Conservation (phyloP, 768 basidiomycete genomes). For the Collybia mongolica region DNA sequence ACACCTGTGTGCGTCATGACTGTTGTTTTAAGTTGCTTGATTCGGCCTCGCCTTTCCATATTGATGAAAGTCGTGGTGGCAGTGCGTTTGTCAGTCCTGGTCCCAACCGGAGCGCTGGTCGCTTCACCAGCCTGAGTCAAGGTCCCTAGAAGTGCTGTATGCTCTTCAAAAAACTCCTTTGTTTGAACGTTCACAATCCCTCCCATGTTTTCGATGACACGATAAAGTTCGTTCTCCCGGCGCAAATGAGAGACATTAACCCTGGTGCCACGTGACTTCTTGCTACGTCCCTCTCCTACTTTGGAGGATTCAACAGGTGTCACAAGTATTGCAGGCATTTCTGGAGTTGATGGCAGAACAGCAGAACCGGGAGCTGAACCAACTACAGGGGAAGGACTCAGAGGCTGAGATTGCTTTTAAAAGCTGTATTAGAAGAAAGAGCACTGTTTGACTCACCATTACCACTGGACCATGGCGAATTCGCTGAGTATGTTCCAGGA, state of each 20-base stretch:
- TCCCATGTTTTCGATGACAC: constrained; percentile 60
- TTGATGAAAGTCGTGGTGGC: constrained; percentile 55
- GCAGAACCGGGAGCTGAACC: too few species aligned
- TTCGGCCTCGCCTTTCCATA: constrained; percentile 62
- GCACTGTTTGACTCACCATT: not conserved
- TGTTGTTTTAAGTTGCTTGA: constrained; percentile 71
- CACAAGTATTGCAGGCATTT: too few species aligned
- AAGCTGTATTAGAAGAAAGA: not conserved
- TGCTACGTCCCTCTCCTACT: not conserved
- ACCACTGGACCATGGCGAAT: not conserved
- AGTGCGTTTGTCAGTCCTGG: constrained; percentile 74
- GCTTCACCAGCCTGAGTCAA: constrained; percentile 61
- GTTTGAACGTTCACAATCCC: constrained; percentile 67
- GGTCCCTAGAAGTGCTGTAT: constrained; percentile 58
- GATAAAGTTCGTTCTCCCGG: constrained; percentile 77
- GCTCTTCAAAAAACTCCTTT: constrained; percentile 70
- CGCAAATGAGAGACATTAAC: constrained; percentile 77
- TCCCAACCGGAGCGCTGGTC: constrained; percentile 67
- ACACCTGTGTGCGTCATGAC: constrained; percentile 59
- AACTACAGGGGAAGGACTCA: too few species aligned
- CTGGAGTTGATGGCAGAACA: too few species aligned
- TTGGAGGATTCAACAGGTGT: not conserved
- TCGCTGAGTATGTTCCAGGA: constrained; percentile 2
- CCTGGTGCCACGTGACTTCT: constrained; percentile 24
- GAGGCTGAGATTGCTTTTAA: not conserved